Evolutionary conservation across 306 rosid species (phyloP).

Genomic region (Citrullus colocynthis): DNA sequence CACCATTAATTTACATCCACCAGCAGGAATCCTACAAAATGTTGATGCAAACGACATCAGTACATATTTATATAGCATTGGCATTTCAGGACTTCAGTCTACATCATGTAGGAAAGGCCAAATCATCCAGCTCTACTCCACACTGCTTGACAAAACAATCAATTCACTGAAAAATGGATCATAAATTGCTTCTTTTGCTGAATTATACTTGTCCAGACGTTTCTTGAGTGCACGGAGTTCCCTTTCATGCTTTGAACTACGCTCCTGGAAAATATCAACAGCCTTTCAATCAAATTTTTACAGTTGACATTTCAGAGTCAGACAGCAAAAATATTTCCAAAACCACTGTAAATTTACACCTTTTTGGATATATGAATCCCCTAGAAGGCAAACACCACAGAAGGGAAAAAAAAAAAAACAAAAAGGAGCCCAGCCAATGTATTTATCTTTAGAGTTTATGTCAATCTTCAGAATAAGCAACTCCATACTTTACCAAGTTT

Average conservation of each 20-base stretch:
- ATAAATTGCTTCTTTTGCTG: conserved; percentile 70
- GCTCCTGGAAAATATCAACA: conserved; percentile 39
- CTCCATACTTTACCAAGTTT: background rate
- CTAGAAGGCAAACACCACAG: background rate
- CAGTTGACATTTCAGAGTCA: background rate
- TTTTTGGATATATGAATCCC: background rate
- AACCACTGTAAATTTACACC: background rate
- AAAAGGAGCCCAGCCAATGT: background rate
- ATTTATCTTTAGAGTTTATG: background rate
- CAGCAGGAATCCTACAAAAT: background rate
- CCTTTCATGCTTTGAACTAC: conserved; percentile 61
- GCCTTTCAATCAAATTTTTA: background rate
- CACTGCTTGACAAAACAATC: conserved; percentile 14
- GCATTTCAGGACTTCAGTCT: background rate
- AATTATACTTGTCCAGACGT: conserved; percentile 54
- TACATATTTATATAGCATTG: background rate
- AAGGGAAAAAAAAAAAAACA: background rate
- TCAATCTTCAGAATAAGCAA: background rate
- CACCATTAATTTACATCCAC: background rate
- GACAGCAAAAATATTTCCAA: background rate
- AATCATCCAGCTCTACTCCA: background rate
- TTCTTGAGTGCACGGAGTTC: conserved; percentile 86
- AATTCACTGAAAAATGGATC: conserved; percentile 62
- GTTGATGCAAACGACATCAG: background rate
- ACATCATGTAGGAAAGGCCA: background rate